Percentiles rank a stretch among this genome's conserved stretches.
Conservation (phyloP, 2,329 filamentous ascomycete genomes). For the Calycina herbarum region DNA sequence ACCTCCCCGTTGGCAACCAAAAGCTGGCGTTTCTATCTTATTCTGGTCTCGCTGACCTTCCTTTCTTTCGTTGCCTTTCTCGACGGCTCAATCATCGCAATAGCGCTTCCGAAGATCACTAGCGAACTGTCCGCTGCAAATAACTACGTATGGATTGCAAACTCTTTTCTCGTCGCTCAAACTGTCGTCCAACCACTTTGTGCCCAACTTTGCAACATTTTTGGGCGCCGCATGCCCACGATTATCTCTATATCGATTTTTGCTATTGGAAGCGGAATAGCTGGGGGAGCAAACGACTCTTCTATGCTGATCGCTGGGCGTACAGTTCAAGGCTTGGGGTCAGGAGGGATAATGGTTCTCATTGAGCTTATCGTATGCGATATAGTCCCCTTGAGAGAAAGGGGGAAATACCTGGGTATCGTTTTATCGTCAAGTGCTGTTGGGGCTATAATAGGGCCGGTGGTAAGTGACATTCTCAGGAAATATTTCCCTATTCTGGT, state of each 20-base stretch:
- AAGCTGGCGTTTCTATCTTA: neutral
- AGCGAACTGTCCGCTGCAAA: conserved; percentile 7
- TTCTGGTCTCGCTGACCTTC: neutral
- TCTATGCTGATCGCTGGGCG: neutral
- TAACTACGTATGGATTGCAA: conserved; percentile 13
- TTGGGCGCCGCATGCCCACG: neutral
- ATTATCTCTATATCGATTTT: neutral
- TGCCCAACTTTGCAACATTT: conserved; percentile 11
- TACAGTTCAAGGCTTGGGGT: neutral
- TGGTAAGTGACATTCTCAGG: neutral
- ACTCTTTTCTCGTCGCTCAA: conserved; percentile 12
- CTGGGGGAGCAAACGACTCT: neutral
- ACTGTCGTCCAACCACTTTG: conserved; percentile 9
- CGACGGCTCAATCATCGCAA: neutral
- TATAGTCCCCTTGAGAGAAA: neutral
- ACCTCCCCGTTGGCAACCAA: no score
- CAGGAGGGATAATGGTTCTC: neutral
- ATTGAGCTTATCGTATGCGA: neutral
- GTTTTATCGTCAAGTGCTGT: neutral
- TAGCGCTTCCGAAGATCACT: neutral
- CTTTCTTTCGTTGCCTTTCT: neutral
- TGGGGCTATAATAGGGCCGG: neutral
- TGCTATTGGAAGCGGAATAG: neutral
- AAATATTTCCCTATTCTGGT: no score
- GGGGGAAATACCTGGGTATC: neutral